Evolutionary conservation across 805 yeast species (phyloP), one percentile per base, ranked within the genome.

Genomic region (Wickerhamiella nectarea): DNA sequence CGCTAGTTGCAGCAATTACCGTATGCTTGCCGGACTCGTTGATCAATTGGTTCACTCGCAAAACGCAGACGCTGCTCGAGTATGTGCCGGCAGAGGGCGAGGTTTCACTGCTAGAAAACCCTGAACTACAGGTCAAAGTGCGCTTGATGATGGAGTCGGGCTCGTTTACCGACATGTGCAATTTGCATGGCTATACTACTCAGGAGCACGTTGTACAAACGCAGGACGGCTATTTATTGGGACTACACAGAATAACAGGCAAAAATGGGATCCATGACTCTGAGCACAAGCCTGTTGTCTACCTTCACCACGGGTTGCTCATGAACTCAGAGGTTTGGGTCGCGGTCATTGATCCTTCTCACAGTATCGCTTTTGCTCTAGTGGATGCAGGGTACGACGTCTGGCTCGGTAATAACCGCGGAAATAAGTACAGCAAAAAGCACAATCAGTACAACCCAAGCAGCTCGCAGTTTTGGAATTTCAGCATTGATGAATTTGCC

Each of bases 391-490:
- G 96, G 1, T 89, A 78, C 60, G 97, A 91, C 56, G 96, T 89
- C 5, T 89, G 94, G 89, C 66, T 89, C 50, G 97, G 97, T 1
- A 84, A 84, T 59, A 85, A 84, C 56, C 69, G 95, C 46, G 95
- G 95, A 9, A 91, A 89, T 63, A 91, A 89, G 64, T 89, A 89
- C 63, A 80, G 93, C 3, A 77, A 79, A 47, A 86, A 86, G 53
- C 95, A 89, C 60, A 46, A 69, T 12, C 48, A 57, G n/a, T 57
- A 64, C 29, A 59, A 58, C 35, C 69, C 76, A 12, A 60, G 57
- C 21, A 62, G 67, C 3, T 62, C 62, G 18, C 65, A 67, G 45
- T 89, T 85, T 60, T 87, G 97, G 97, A 77, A 86, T 61, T 87
- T 85, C 56, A 77, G 89, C 28, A 66, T 87, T 38, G 96, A 89